Base-by-base conservation (phyloP, 345 rosid genomes). In the Citrus mangshanensis region DNA sequence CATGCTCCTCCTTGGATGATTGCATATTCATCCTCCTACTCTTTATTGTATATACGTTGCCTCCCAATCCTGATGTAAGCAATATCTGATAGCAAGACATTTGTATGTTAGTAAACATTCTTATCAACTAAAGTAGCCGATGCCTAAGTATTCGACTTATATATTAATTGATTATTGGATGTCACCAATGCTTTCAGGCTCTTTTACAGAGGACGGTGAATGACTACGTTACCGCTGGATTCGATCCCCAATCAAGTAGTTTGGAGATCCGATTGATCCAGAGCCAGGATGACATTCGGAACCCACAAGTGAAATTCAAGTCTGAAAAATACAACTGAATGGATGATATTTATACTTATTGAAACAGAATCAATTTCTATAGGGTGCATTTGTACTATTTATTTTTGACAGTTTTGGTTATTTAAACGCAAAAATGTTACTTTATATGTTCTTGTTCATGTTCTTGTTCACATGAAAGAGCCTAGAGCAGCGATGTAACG, bases 251-350 rank as follows among this genome's bases (percentile, higher is more conserved):
- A 46, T 84, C 97, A 24, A 94, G 99, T 84, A 94, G 98, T 79
- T 85, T 97, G 85, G 99, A 97, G 78, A 97, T 94, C 73, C 89
- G 97, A 76, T 77, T 97, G 80, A 89, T 97, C 80, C 99, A 94
- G 83, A 93, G 98, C 80, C 99, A 97, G 77, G 95, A 94, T 5
- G 95, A 92, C 73, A 93, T 94, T 51, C 93, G 93, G 42, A 89
- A 87, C 70, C 99, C 99, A 4, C 87, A 81, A 40, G 84, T 92
- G 42, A 82, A 70, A 76, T 85, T 80, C 65, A 85, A 74, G 81
- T 92, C 95, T 32, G 89, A 90, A 81, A 89, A 88, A 79, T 92
- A 80, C 85, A 56, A 67, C 32, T 83, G 58, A 78, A 61, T 27
- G 75, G 72, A 37, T 68, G 59, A 55, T 38, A 4, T 42, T 46